phyloP scores from a whole-genome alignment of 176 grass and related monocot species.

The sorghum (Sorghum bicolor) region DNA sequence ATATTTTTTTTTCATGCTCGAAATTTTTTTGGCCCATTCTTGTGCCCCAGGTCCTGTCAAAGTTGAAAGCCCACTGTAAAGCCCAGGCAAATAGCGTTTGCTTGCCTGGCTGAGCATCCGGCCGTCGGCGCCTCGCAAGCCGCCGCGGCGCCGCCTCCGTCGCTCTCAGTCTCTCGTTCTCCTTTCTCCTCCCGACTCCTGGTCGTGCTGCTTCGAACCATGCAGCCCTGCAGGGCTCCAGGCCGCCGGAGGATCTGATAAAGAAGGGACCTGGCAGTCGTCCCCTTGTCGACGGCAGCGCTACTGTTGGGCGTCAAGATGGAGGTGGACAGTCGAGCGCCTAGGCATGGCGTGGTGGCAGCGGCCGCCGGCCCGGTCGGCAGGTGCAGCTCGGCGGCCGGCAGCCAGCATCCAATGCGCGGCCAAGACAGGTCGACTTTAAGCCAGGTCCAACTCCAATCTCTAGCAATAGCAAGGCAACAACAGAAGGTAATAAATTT shows the following conservation, averaged over 20 bases:
- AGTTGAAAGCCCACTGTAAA: neutral
- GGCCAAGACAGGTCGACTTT: neutral
- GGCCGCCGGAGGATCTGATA: neutral
- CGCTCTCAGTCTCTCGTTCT: neutral
- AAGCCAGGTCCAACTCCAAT: neutral
- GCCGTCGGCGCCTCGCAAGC: neutral
- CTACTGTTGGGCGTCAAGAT: neutral
- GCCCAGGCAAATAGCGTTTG: neutral
- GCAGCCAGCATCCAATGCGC: neutral
- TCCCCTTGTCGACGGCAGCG: neutral
- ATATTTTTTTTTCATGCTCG: no score
- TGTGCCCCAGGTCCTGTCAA: neutral
- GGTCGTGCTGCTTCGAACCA: no score
- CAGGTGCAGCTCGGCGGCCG: neutral
- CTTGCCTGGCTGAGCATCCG: neutral
- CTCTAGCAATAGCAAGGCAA: neutral
- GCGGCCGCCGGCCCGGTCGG: neutral
- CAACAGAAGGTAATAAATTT: neutral
- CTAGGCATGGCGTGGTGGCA: neutral
- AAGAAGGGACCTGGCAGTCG: neutral
- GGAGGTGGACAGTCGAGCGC: neutral
- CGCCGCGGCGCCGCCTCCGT: no score
- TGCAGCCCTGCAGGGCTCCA: no score
- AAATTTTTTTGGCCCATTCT: no score
- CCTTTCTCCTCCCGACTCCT: neutral